Percentiles rank a stretch among this genome's conserved stretches.
Conservation (phyloP, 1,284 basidiomycete genomes). For the Irpex sp. region DNA sequence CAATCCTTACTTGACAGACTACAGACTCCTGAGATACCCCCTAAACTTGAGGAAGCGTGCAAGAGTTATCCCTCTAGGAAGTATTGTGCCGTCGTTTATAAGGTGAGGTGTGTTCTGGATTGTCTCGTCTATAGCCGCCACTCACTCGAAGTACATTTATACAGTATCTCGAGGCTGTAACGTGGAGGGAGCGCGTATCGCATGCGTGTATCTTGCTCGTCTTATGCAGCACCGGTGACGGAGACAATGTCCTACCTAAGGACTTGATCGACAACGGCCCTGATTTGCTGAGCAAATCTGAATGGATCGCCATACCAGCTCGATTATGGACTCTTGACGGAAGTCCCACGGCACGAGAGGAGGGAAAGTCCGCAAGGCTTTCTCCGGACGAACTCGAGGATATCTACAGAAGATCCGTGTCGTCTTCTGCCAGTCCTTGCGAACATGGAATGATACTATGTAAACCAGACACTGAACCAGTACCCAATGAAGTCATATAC, state of each 20-base stretch:
- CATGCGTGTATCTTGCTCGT: not conserved
- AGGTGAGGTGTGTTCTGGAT: not conserved
- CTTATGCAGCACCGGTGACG: not conserved
- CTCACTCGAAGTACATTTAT: too few relatives aligned
- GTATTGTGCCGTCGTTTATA: not conserved
- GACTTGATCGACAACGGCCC: too few relatives aligned
- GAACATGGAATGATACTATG: too few relatives aligned
- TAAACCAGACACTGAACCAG: too few relatives aligned
- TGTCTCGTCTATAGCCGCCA: not conserved
- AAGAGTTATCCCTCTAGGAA: not conserved
- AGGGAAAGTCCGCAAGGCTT: not conserved
- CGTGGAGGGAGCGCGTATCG: too few relatives aligned
- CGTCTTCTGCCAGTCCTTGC: too few relatives aligned
- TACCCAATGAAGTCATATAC: too few relatives aligned
- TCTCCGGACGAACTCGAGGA: not conserved
- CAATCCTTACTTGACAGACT: not conserved
- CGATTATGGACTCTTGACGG: not conserved
- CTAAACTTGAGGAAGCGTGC: not conserved
- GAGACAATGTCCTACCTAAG: too few relatives aligned
- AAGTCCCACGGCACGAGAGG: not conserved
- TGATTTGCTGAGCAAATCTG: not conserved
- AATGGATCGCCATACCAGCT: not conserved
- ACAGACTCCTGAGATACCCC: not conserved
- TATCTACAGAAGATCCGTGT: not conserved
- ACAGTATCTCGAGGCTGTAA: too few relatives aligned